Evolutionary conservation across 495 filamentous ascomycete species (phyloP), one percentile per base, ranked within the genome.

Genomic region (Annulohypoxylon moriforme): DNA sequence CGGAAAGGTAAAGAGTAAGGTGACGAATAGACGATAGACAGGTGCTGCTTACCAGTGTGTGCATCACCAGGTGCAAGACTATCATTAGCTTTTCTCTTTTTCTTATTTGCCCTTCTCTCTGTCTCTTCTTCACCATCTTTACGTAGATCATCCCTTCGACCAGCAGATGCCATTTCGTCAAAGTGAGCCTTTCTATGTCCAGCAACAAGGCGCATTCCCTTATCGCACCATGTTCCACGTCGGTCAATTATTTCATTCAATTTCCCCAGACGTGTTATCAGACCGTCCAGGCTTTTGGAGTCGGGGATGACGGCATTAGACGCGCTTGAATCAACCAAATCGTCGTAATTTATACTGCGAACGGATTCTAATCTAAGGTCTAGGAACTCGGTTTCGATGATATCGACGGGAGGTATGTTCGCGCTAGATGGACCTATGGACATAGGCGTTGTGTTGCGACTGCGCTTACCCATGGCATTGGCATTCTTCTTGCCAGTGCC

Each of bases 361-460:
- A 87, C 71, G 40, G 80, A 68, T 42, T 85, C 79, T 53, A 84
- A 81, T 58, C 78, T 76, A 16, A 93, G 83, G 55, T 90, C 90
- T 33, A 90, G 85, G 25, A 88, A 85, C 68, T 90, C 86, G 65
- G 89, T 90, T 55, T 91, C 87, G 68, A 89, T 85, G 31, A 84
- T 81, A 22, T 89, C 85, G 58, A 86, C 78, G 22, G 87, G 84
- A 11, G 83, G 82, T 59, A 86, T 79, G 31, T 80, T 82, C 66
- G 85, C 78, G 47, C 77, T 83, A 56, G 81, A 76, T 24, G 86
- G 80, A 42, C 84, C 82, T 69, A 84, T 87, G 40, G 91, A 91
- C 68, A 83, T 90, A 38, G 93, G 93, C 3, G 93, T 97, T 10
- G 93, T 94, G 79, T 96, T 95, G 73, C 93, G 91, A 75, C 92